These are phyloP conservation scores for Colletotrichum musicola DNA, from an alignment of 2,329 filamentous ascomycete species.

Conservation along the genomic window DNA sequence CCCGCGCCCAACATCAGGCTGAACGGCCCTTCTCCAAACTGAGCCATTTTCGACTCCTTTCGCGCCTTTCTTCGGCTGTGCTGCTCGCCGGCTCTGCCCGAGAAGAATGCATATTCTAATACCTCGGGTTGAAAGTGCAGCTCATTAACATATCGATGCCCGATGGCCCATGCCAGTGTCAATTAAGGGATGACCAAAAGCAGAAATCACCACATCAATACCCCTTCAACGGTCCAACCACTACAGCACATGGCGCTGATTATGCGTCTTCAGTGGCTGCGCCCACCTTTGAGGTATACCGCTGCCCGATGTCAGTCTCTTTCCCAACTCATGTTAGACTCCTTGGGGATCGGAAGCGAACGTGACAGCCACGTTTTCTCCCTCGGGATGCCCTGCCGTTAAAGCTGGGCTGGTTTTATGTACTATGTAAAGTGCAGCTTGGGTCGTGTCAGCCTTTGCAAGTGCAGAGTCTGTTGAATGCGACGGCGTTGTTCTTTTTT, in stretches of 20 bases:
- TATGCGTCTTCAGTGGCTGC: constrained; percentile 32
- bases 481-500: not conserved
- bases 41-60: constrained; percentile 24
- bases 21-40: constrained; percentile 23
- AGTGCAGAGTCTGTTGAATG: not conserved
- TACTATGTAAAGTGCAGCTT: not conserved
- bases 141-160: constrained; percentile 12
- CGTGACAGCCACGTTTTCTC: constrained; percentile 4
- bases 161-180: not conserved
- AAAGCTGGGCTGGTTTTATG: no score
- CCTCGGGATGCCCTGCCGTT: no score
- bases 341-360: not conserved
- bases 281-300: not conserved
- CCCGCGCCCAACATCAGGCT: constrained; percentile 18
- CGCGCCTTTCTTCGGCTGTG: not conserved
- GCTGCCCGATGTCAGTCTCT: not conserved
- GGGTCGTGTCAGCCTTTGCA: constrained; percentile 4
- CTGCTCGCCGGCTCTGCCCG: constrained; percentile 17
- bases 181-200: not conserved
- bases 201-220: not conserved
- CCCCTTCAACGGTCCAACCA: not conserved
- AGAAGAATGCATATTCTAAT: constrained; percentile 1
- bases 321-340: not conserved
- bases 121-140: not conserved
- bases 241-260: constrained; percentile 33